Percentiles rank a stretch among this genome's conserved stretches.
These are phyloP conservation scores for Cladosporium velox DNA, from an alignment of 2,329 filamentous ascomycete species.

Conservation along the genomic window DNA sequence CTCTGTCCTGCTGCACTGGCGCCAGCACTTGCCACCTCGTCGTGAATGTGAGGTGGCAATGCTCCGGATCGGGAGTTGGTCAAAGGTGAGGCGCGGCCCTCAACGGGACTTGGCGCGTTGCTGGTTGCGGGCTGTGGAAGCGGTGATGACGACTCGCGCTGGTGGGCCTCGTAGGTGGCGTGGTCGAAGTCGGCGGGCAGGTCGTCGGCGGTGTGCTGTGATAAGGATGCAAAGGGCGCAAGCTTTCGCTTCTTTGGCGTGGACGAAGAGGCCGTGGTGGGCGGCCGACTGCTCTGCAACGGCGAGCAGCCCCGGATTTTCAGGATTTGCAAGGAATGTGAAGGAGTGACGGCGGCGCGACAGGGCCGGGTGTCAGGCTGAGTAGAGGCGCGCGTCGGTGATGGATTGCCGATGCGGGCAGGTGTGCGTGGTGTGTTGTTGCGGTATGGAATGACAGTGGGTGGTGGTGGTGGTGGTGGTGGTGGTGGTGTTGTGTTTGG, in stretches of 20 bases:
- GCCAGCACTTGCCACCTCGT: conserved; percentile 43
- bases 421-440: not conserved
- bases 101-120: conserved; percentile 13
- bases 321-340: conserved; percentile 20
- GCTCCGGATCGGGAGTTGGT: conserved; percentile 42
- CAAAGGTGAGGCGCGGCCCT: conserved; percentile 24
- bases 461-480: not conserved
- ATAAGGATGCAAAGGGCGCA: conserved; percentile 34
- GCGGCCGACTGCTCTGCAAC: conserved; percentile 21
- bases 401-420: too few species aligned
- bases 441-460: conserved; percentile 5
- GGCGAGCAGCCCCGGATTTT: conserved; percentile 21
- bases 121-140: conserved; percentile 2
- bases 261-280: conserved; percentile 19
- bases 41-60: conserved; percentile 59
- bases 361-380: conserved; percentile 1
- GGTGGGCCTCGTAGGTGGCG: conserved; percentile 14
- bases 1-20: conserved; percentile 33
- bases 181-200: conserved; percentile 12
- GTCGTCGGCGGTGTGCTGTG: not conserved
- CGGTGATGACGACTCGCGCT: conserved; percentile 20
- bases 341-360: conserved; percentile 6
- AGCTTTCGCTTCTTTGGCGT: conserved; percentile 50
- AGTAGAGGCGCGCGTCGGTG: not conserved
- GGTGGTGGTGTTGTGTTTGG: not conserved